Percentiles rank a stretch among this genome's conserved stretches.
Evolutionary conservation across 2,329 filamentous ascomycete species (phyloP).

Genomic region (Colletotrichum ledebouriae): DNA sequence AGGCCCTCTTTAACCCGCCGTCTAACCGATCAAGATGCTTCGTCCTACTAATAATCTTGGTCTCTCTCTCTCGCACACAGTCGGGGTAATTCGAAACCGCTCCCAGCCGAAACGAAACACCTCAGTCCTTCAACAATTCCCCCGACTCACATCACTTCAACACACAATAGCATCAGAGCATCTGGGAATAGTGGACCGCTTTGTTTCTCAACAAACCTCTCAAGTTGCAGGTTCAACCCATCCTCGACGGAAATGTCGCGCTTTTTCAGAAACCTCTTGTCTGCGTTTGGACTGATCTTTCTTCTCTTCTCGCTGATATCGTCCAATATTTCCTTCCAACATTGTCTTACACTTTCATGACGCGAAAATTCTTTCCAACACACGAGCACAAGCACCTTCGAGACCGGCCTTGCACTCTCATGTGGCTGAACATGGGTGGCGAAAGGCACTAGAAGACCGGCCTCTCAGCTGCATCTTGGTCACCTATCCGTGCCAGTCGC

Average conservation of each 20-base stretch:
- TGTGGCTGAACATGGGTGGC: too few relatives aligned
- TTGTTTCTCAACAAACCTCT: constrained; percentile 5
- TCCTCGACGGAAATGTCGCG: constrained; percentile 11
- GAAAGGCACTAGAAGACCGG: too few relatives aligned
- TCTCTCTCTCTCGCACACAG: not conserved
- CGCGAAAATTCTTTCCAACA: not conserved
- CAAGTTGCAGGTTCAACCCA: constrained; percentile 22
- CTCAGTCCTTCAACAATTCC: constrained; percentile 4
- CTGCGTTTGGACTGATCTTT: constrained; percentile 29
- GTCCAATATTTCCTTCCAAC: constrained; percentile 23
- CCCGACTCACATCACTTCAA: constrained; percentile 1
- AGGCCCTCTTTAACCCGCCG: constrained; percentile 18
- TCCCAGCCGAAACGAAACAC: constrained; percentile 33
- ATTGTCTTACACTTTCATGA: not conserved
- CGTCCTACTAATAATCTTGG: not conserved
- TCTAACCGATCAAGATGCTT: constrained; percentile 21
- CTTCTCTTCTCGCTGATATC: constrained; percentile 7
- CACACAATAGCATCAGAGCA: not conserved
- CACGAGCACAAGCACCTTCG: not conserved
- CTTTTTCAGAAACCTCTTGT: constrained; percentile 13
- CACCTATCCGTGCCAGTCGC: constrained; percentile 24
- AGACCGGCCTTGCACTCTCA: too few relatives aligned
- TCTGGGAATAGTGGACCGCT: constrained; percentile 29
- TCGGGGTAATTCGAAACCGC: constrained; percentile 20
- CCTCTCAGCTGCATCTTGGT: constrained; percentile 16